A percentile compares a stretch with the other conserved stretches of the same genome.
Evolutionary conservation across 2,329 filamentous ascomycete genomes (phyloP).

Genomic region (Gaeumannomyces tritici): DNA sequence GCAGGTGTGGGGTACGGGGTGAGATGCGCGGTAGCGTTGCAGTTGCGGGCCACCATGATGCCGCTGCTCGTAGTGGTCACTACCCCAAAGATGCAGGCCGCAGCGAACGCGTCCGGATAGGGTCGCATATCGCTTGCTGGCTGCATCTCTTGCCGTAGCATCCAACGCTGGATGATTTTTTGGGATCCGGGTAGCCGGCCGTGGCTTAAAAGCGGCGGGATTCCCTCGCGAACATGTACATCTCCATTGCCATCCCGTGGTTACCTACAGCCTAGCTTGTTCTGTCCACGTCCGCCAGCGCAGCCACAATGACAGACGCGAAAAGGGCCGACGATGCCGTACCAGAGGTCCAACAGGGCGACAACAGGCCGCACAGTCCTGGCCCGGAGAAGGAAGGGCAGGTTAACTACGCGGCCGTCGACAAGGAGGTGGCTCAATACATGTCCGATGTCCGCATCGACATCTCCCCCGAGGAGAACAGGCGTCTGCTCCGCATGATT

Average conservation of each 20-base stretch:
- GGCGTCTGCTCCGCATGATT: constrained; percentile 52
- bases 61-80: background rate
- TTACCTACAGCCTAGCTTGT: background rate
- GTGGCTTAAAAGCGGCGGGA: background rate
- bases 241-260: too few relatives aligned
- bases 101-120: background rate
- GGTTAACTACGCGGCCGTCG: constrained; percentile 42
- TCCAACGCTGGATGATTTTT: background rate
- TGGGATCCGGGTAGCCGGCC: background rate
- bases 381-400: constrained; percentile 33
- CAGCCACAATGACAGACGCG: background rate
- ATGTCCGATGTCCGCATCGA: constrained; percentile 43
- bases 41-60: too few relatives aligned
- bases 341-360: background rate
- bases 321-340: constrained; percentile 11
- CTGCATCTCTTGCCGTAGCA: background rate
- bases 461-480: constrained; percentile 50
- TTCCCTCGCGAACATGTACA: background rate
- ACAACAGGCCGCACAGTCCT: background rate
- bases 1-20: too few relatives aligned
- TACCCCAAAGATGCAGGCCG: background rate
- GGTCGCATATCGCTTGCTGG: background rate
- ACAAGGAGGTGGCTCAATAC: constrained; percentile 64
- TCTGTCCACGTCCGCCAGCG: background rate
- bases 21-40: background rate